Evolutionary conservation across 78 protist species (phyloP).

Genomic region (Mastigamoeba balamuthi): DNA sequence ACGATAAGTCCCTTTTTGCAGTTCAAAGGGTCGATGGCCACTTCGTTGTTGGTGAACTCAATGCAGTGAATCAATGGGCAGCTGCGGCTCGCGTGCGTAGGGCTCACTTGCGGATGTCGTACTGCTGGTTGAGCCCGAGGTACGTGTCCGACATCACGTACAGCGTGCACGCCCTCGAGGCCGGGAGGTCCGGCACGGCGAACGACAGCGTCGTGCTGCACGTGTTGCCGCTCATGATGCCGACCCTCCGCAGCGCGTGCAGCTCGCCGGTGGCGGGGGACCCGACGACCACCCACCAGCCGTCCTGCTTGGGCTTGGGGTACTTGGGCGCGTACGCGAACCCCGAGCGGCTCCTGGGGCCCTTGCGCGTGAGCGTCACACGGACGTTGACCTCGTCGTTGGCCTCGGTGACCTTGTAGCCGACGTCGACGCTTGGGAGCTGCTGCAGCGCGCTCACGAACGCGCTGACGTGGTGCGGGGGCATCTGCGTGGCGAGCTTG

Average conservation of each 20-base stretch:
- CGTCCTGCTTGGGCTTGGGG: conserved; percentile 33
- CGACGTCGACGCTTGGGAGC: conserved; percentile 25
- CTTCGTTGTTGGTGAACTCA: too few species aligned
- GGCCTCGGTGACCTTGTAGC: too few species aligned
- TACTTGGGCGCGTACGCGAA: conserved; percentile 28
- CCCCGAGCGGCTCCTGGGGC: conserved; percentile 8
- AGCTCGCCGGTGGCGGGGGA: background rate
- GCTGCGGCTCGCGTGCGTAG: too few species aligned
- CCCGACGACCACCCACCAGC: background rate
- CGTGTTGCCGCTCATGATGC: background rate
- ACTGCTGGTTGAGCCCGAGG: background rate
- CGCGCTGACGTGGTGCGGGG: conserved; percentile 1
- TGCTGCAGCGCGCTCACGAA: background rate
- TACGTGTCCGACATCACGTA: background rate
- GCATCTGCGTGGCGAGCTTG: background rate
- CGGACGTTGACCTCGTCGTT: conserved; percentile 3
- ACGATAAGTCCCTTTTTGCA: too few species aligned
- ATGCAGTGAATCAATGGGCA: too few species aligned
- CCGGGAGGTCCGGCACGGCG: background rate
- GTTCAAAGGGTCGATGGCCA: too few species aligned
- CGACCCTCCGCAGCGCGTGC: background rate
- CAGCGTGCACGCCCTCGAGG: background rate
- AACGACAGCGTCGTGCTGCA: too few species aligned
- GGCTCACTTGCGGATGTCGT: too few species aligned
- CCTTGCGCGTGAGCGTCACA: conserved; percentile 5